Evolutionary conservation across 2,329 filamentous ascomycete genomes (phyloP), one percentile per base, ranked within the genome.

Genomic region (Fusarium sacchari): DNA sequence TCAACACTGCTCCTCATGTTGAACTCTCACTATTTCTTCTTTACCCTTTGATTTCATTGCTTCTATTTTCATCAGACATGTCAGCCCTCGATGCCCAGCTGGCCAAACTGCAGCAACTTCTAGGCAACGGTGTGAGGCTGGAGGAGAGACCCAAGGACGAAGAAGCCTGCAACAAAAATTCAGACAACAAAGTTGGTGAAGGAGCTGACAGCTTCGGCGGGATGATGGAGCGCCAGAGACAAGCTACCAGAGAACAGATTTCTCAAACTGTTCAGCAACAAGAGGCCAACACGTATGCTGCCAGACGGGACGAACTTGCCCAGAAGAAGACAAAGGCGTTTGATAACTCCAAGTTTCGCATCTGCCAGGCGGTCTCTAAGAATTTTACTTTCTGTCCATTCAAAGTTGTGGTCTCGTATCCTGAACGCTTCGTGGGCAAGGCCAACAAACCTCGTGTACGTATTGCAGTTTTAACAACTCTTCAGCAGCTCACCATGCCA

Each of bases 351-450:
- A 42, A 40, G 5, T 80, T 82, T 47, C 61, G 50, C 7, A 60
- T 71, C 13, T 80, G 79, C 3, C 71, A 82, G 28, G 57, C 72
- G 5, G 57, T 78, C 9, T 68, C 74, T 4, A 57, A 77, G 17
- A 57, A 76, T 2, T 78, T 82, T 22, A 55, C 61, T 2, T 88
- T 91, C 71, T 85, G 84, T 43, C 83, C 88, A 0, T 90, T 87
- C 84, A 82, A 83, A 30, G 82, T 89, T 1, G 81, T 94, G 30
- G 80, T 83, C 32, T 85, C 84, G 26, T 94, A 92, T 75, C 89
- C 90, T 1, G 86, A 88, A 70, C 85, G 82, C 61, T 93, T 88
- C 78, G 87, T 91, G 47, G 86, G 87, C 62, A 86, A 85, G 67
- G 68, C 64, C 66, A 93, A 89, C 76, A 82, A 77, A 70, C 87